These are phyloP conservation scores for Microsporum ferrugineum DNA, from an alignment of 2,329 filamentous ascomycete genomes.

Conservation along the genomic window DNA sequence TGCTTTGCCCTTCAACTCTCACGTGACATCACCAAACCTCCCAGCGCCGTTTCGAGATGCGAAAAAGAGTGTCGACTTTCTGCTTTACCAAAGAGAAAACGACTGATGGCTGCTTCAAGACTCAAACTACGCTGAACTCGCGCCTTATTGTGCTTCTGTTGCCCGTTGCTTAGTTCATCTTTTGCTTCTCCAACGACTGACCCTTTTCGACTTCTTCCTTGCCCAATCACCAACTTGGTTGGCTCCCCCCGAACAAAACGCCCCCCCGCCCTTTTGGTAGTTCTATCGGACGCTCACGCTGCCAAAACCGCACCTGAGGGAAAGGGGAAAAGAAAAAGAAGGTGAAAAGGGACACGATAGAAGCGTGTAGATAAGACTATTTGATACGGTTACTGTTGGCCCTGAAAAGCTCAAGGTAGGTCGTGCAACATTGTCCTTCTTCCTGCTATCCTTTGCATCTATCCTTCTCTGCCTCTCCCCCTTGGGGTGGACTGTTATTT, in stretches of 20 bases:
- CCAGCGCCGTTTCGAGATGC: conserved; percentile 1
- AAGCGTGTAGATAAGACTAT: neutral
- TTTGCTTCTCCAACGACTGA: neutral
- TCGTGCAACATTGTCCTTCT: neutral
- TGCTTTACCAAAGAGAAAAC: neutral
- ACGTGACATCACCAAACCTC: neutral
- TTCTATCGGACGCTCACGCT: neutral
- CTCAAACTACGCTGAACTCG: neutral
- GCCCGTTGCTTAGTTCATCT: neutral
- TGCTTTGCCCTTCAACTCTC: neutral
- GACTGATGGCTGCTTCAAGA: neutral
- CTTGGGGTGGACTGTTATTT: neutral
- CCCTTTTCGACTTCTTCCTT: neutral
- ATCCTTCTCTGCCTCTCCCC: neutral
- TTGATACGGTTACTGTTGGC: neutral
- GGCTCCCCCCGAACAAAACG: neutral
- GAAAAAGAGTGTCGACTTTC: neutral
- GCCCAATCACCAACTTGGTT: conserved; percentile 1
- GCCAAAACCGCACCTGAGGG: neutral
- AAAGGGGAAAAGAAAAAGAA: neutral
- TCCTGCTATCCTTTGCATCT: neutral
- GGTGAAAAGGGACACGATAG: neutral
- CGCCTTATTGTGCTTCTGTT: neutral
- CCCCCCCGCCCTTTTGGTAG: neutral
- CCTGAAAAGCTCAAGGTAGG: neutral